Evolutionary conservation across 2,329 filamentous ascomycete species (phyloP), one percentile per base, ranked within the genome.

Genomic region (Ceratocystis smalleyi): DNA sequence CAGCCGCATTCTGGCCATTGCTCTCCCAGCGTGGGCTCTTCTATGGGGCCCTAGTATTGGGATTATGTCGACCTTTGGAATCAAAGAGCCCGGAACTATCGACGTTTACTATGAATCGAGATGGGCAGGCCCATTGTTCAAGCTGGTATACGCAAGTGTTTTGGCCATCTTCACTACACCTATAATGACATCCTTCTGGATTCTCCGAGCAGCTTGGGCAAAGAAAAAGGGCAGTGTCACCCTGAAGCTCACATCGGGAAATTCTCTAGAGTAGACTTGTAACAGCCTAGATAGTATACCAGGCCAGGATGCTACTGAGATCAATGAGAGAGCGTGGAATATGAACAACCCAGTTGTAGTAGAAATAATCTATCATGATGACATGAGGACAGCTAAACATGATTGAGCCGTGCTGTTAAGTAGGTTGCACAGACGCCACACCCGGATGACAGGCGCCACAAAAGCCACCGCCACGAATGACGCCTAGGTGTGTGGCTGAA

Each of bases 51-150:
- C 74, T 0, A 71, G 71, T 6, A 71, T 82, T 22, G 78, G 77
- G 47, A 71, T 78, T 27, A 68, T 81, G 67, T 74, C 72, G 1
- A 64, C 73, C 0, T 65, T 75, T 0, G 79, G 79, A 3, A 69
- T 67, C 19, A 71, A 67, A 47, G 64, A 69, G 6, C 35, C 49
- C 4, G 40, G 43, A 15, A 73, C 71, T 7, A 71, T 73, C 47
- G 80, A 81, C 68, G 81, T 74, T 71, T 73, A 72, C 8, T 82
- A 75, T 62, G 57, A 70, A 22, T 69, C 70, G 17, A 70, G 69
- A 43, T 82, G 78, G 78, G 71, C 72, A 63, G 79, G 79, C 7
- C 72, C 79, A 67, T 68, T 78, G 35, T 82, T 80, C 72, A 82
- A 82, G 72, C 70, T 75, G 10, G 69, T 80, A 15, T 73, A 78